A percentile compares a stretch with the other conserved stretches of the same genome.
Conservation (phyloP, 1,284 basidiomycete species). For the Ustilago shanxiensis region DNA sequence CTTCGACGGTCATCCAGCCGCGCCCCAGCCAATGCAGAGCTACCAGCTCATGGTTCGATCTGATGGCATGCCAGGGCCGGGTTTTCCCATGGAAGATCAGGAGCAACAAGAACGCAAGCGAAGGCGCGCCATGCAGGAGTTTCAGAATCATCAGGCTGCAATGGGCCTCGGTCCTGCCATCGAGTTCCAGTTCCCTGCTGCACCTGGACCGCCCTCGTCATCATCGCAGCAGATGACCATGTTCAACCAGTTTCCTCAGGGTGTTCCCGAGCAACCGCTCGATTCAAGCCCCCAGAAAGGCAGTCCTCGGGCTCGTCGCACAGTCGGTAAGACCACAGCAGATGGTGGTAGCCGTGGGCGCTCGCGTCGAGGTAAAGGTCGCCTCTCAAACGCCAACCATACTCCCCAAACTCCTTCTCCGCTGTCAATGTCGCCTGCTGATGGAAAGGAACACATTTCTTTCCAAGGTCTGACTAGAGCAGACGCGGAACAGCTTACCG, state of each 20-base stretch:
- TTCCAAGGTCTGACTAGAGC: slow-evolving; percentile 3
- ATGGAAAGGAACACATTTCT: slow-evolving; percentile 4
- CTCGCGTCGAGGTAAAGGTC: slow-evolving; percentile 30
- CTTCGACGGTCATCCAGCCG: slow-evolving; percentile 5
- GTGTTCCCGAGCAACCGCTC: neutral
- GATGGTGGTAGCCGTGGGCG: slow-evolving; percentile 24
- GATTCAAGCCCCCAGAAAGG: slow-evolving; percentile 15
- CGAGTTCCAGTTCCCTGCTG: slow-evolving; percentile 24
- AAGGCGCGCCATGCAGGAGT: slow-evolving; percentile 19
- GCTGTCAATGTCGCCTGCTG: slow-evolving; percentile 38
- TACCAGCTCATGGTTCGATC: slow-evolving; percentile 5
- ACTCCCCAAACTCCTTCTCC: slow-evolving; percentile 44
- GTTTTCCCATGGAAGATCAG: slow-evolving; percentile 9
- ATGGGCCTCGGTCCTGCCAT: slow-evolving; percentile 32
- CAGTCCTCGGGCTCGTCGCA: slow-evolving; percentile 19
- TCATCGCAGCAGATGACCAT: slow-evolving; percentile 12
- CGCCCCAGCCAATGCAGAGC: slow-evolving; percentile 14
- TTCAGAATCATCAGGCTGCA: slow-evolving; percentile 8
- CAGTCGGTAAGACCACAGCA: slow-evolving; percentile 3
- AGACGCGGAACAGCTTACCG: slow-evolving; percentile 22
- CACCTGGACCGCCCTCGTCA: neutral
- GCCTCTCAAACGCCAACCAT: slow-evolving; percentile 36
- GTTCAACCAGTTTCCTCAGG: slow-evolving; percentile 8
- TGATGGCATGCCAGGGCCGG: slow-evolving; percentile 1
- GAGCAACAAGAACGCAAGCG: slow-evolving; percentile 33